phyloP scores from a whole-genome alignment of 768 basidiomycete species.

The Lactarius akahatsu region DNA sequence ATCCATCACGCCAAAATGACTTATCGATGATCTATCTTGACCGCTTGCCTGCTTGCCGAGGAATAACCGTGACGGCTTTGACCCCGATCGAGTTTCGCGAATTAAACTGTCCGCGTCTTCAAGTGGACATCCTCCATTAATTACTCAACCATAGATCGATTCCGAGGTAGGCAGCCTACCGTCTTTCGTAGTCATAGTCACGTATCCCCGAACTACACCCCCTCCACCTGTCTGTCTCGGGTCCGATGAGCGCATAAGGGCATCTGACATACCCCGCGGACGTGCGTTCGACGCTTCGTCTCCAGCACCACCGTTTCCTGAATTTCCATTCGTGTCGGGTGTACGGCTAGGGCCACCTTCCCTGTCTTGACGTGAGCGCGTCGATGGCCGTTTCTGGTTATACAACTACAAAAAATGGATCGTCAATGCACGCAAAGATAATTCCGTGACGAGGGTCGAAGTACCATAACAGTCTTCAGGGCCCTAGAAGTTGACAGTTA shows the following conservation, averaged over 20 bases:
- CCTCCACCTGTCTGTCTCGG: constrained; percentile 20
- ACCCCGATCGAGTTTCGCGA: constrained; percentile 16
- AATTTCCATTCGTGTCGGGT: constrained; percentile 27
- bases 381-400: constrained; percentile 70
- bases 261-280: constrained; percentile 74
- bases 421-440: constrained; percentile 27
- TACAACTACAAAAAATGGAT: constrained; percentile 54
- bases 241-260: constrained; percentile 38
- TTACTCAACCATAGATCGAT: constrained; percentile 26
- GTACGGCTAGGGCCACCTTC: constrained; percentile 37
- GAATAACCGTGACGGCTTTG: constrained; percentile 9
- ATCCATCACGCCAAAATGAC: constrained; percentile 6
- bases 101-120: constrained; percentile 17
- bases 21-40: constrained; percentile 15
- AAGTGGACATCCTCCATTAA: constrained; percentile 22
- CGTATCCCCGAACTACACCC: constrained; percentile 22
- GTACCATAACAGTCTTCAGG: constrained; percentile 80
- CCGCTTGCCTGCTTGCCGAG: constrained; percentile 16
- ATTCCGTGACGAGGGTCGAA: constrained; percentile 9
- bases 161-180: constrained; percentile 29
- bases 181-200: constrained; percentile 24
- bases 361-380: constrained; percentile 49
- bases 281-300: constrained; percentile 43
- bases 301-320: constrained; percentile 40
- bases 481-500: constrained; percentile 45